These are phyloP conservation scores for Fusarium ambrosium DNA, from an alignment of 2,329 filamentous ascomycete species.

Conservation along the genomic window DNA sequence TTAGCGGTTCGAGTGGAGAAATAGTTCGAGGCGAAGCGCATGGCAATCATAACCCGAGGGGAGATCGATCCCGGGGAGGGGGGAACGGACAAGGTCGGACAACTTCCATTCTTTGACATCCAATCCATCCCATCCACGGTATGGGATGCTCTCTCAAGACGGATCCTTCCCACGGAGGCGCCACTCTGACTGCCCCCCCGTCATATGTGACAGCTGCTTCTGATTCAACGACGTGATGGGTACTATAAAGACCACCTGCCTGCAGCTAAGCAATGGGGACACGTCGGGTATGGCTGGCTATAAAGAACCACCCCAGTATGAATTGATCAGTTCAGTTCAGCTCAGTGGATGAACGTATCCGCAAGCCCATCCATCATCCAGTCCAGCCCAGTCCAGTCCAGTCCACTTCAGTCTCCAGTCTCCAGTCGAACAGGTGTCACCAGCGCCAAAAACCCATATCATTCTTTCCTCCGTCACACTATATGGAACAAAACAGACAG, in stretches of 20 bases:
- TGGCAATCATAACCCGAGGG: neutral
- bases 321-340: neutral
- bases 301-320: neutral
- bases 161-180: neutral
- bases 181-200: neutral
- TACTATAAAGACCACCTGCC: neutral
- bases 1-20: neutral
- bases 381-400: neutral
- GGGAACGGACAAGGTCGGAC: neutral
- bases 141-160: neutral
- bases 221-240: neutral
- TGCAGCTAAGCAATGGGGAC: conserved; percentile 2
- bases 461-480: neutral
- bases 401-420: neutral
- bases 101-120: neutral
- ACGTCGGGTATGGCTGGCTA: neutral
- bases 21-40: neutral
- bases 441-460: neutral
- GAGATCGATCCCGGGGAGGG: neutral
- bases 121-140: neutral
- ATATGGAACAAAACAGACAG: neutral
- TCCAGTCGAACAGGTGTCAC: neutral
- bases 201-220: conserved; percentile 2
- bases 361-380: neutral
- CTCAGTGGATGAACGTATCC: neutral